These are phyloP conservation scores for Ganoderma multipileum DNA, from an alignment of 1,284 basidiomycete species.

Conservation along the genomic window DNA sequence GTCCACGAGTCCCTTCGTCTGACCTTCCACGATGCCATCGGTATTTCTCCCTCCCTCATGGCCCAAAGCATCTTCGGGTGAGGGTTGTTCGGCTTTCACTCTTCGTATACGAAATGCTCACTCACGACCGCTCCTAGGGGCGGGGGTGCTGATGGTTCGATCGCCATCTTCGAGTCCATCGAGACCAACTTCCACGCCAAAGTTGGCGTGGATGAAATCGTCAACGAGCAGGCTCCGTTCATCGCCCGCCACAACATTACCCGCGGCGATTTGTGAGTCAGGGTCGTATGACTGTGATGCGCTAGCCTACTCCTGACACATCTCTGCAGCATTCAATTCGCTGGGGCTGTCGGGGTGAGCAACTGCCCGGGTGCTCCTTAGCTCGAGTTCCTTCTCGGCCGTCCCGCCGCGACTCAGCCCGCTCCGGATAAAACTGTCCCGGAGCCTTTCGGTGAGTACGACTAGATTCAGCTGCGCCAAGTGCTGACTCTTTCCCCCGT, in stretches of 20 bases:
- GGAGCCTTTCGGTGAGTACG: conserved; percentile 38
- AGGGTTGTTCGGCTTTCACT: background rate
- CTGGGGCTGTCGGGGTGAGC: conserved; percentile 47
- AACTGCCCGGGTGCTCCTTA: conserved; percentile 51
- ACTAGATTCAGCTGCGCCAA: background rate
- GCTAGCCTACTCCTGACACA: background rate
- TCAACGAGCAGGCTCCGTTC: conserved; percentile 31
- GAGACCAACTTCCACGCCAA: conserved; percentile 14
- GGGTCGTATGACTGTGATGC: background rate
- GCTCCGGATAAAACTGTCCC: conserved; percentile 46
- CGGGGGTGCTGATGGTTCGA: conserved; percentile 41
- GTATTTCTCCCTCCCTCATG: background rate
- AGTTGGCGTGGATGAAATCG: conserved; percentile 33
- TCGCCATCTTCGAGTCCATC: conserved; percentile 30
- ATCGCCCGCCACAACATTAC: conserved; percentile 32
- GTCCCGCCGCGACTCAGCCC: conserved; percentile 21
- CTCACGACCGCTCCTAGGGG: conserved; percentile 22
- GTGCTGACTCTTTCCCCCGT: background rate
- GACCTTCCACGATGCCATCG: conserved; percentile 12
- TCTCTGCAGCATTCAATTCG: conserved; percentile 43
- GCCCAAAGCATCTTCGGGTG: conserved; percentile 1
- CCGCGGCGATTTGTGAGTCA: conserved; percentile 38
- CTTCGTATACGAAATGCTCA: background rate
- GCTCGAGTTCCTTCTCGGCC: conserved; percentile 45
- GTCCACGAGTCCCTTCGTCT: conserved; percentile 14